A percentile compares a stretch with the other conserved stretches of the same genome.
These are phyloP conservation scores for Chytriomyces sp. DNA, from an alignment of 192 early-diverging fungal genomes.

Conservation along the genomic window DNA sequence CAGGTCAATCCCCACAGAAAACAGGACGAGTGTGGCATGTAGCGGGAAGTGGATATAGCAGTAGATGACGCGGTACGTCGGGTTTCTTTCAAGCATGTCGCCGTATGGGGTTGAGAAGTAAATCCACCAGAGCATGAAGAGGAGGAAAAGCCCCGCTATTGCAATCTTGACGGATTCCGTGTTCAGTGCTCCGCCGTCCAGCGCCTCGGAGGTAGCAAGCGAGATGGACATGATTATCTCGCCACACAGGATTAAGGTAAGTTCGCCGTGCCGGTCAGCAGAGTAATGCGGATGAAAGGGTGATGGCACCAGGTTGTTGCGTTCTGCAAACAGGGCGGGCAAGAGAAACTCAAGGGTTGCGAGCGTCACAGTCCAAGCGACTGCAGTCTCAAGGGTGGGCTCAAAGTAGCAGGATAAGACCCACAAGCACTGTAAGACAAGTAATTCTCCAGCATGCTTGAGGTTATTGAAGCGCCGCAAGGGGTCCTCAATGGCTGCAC, in stretches of 20 bases:
- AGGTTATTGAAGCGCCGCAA: not conserved
- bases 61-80: not conserved
- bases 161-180: not conserved
- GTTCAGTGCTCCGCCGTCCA: not conserved
- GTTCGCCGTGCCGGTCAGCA: not conserved
- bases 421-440: slow-evolving; percentile 4
- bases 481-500: not conserved
- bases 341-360: not conserved
- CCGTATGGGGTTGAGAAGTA: slow-evolving; percentile 7
- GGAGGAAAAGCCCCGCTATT: not conserved
- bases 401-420: not conserved
- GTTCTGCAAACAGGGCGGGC: not conserved
- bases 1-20: not conserved
- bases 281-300: slow-evolving; percentile 10
- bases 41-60: not conserved
- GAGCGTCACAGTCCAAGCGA: too few species aligned
- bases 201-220: not conserved
- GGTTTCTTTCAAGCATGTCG: not conserved
- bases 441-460: not conserved
- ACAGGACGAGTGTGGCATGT: not conserved
- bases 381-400: too few species aligned
- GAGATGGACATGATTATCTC: slow-evolving; percentile 2
- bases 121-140: slow-evolving; percentile 19
- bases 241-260: not conserved
- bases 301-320: not conserved